Evolutionary conservation across 2,329 filamentous ascomycete genomes (phyloP).

Genomic region (Penicillium paneum): DNA sequence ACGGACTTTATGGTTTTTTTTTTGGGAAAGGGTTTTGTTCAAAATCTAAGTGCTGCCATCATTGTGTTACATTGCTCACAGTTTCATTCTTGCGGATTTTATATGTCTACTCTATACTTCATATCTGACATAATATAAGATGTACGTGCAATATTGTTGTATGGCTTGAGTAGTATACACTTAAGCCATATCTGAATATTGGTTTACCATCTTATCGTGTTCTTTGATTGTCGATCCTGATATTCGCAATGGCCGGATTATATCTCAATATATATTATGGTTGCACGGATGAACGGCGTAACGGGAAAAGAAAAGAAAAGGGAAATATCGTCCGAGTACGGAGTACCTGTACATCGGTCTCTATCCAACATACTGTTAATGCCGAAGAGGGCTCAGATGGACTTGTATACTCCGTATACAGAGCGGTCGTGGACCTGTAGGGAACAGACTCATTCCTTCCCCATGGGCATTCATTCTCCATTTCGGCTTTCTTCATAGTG

Average conservation of each 20-base stretch:
- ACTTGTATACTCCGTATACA: neutral
- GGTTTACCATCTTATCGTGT: neutral
- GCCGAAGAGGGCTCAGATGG: neutral
- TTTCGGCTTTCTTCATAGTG: neutral
- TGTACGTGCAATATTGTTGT: neutral
- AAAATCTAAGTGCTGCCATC: neutral
- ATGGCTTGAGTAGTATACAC: neutral
- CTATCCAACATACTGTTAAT: neutral
- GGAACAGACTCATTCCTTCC: neutral
- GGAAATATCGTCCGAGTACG: neutral
- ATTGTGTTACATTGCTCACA: neutral
- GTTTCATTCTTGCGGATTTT: neutral
- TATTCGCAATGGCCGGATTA: neutral
- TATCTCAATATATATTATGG: neutral
- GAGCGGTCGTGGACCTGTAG: neutral
- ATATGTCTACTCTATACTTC: neutral
- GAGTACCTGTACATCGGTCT: neutral
- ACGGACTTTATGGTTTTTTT: neutral
- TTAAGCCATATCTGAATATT: neutral
- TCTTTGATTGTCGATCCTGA: neutral
- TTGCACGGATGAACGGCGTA: neutral
- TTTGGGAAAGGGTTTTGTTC: neutral
- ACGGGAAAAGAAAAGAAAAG: neutral
- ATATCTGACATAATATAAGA: neutral
- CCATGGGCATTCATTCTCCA: neutral